These are phyloP conservation scores for Hapsidospora chrysogenum DNA, from an alignment of 495 filamentous ascomycete species.

Conservation along the genomic window DNA sequence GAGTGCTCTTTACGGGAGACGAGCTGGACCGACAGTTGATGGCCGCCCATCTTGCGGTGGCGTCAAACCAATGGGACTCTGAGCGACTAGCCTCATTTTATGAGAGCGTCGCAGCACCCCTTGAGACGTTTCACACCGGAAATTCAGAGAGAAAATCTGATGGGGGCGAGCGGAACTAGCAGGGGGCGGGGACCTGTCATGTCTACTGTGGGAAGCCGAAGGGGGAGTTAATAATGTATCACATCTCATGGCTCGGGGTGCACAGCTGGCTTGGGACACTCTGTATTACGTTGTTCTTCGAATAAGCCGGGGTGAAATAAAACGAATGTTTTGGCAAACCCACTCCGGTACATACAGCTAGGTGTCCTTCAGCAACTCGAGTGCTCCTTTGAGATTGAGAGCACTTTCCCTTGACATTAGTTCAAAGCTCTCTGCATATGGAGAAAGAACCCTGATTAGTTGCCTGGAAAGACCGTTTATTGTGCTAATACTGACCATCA, in stretches of 20 bases:
- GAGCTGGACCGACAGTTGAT: background rate
- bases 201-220: background rate
- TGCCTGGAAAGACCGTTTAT: slow-evolving; percentile 3
- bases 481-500: background rate
- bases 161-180: no score
- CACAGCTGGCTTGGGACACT: no score
- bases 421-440: background rate
- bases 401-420: no score
- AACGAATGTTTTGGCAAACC: no score
- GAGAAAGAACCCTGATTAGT: no score
- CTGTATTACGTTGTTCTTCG: no score
- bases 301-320: no score
- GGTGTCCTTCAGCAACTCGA: background rate
- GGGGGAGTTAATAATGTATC: background rate
- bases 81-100: background rate
- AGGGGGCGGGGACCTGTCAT: no score
- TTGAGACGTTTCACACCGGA: background rate
- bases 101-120: no score
- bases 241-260: no score
- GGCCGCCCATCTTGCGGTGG: background rate
- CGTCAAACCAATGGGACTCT: background rate
- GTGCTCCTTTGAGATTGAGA: background rate
- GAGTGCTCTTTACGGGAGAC: no score
- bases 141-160: background rate
- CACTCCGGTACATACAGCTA: no score